phyloP scores from a whole-genome alignment of 345 rosid genomes.

The Eucalyptus cladocalyx region DNA sequence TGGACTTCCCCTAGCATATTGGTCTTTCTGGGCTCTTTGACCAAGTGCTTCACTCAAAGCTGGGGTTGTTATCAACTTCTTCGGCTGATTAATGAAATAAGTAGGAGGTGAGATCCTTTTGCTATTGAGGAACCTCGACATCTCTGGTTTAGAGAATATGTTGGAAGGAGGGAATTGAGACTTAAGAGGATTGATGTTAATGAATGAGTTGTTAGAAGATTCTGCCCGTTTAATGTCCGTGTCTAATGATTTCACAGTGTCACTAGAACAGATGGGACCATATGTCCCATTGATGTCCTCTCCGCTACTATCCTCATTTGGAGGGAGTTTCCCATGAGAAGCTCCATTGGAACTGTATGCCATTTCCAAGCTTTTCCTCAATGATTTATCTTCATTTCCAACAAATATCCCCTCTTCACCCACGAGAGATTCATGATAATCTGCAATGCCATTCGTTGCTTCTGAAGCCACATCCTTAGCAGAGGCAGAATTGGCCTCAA shows the following conservation, averaged over 20 bases:
- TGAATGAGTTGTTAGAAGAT: slow-evolving; percentile 9
- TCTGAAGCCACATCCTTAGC: background rate
- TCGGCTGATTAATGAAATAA: slow-evolving; percentile 28
- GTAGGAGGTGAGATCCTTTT: slow-evolving; percentile 42
- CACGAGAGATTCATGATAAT: background rate
- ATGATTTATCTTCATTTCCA: slow-evolving; percentile 14
- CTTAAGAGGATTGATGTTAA: slow-evolving; percentile 55
- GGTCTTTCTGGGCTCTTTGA: slow-evolving; percentile 2
- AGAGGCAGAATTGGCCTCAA: slow-evolving; percentile 5
- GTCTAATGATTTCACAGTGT: slow-evolving; percentile 11
- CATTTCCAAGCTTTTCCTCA: slow-evolving; percentile 11
- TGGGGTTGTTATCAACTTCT: slow-evolving; percentile 19
- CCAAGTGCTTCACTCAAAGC: slow-evolving; percentile 12
- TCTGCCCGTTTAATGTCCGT: slow-evolving; percentile 9
- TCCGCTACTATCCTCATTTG: slow-evolving; percentile 4
- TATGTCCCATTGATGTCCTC: slow-evolving; percentile 6
- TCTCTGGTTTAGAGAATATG: slow-evolving; percentile 73
- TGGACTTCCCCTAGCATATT: background rate
- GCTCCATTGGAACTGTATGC: slow-evolving; percentile 15
- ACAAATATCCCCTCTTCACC: slow-evolving; percentile 9
- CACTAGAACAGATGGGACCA: slow-evolving; percentile 6
- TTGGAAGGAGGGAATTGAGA: slow-evolving; percentile 79
- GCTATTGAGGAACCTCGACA: slow-evolving; percentile 58
- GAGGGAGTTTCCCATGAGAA: slow-evolving; percentile 6
- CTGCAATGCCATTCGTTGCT: slow-evolving; percentile 2